Evolutionary conservation across 2,329 filamentous ascomycete genomes (phyloP).

Genomic region (Tolypocladium guangdongense): DNA sequence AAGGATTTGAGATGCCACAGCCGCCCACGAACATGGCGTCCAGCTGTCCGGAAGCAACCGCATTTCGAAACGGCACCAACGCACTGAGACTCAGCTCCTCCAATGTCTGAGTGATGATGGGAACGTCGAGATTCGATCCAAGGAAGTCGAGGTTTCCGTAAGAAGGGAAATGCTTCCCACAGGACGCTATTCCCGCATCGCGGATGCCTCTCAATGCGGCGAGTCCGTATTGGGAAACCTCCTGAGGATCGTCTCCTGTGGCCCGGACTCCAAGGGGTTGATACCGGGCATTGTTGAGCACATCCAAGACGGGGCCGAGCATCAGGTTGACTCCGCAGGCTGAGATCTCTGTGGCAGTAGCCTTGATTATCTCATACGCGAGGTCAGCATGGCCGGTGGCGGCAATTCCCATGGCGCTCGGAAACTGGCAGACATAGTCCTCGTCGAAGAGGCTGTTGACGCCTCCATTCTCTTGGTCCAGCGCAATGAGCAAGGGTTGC

Average conservation of each 20-base stretch:
- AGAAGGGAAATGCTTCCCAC: slow-evolving; percentile 93
- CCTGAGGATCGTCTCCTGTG: slow-evolving; percentile 84
- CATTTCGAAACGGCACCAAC: slow-evolving; percentile 82
- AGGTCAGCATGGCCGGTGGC: slow-evolving; percentile 78
- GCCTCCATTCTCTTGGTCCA: slow-evolving; percentile 96
- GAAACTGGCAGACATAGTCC: slow-evolving; percentile 91
- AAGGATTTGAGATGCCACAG: slow-evolving; percentile 82
- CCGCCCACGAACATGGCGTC: slow-evolving; percentile 96
- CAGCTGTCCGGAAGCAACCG: slow-evolving; percentile 67
- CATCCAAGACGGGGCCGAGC: slow-evolving; percentile 85
- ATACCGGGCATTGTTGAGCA: slow-evolving; percentile 84
- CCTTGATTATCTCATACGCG: slow-evolving; percentile 82
- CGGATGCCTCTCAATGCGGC: slow-evolving; percentile 88
- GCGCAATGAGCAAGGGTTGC: slow-evolving; percentile 76
- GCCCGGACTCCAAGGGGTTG: slow-evolving; percentile 86
- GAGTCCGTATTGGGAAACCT: slow-evolving; percentile 86
- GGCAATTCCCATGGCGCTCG: slow-evolving; percentile 93
- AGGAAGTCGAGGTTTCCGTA: slow-evolving; percentile 93
- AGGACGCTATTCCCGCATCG: slow-evolving; percentile 77
- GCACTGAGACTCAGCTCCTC: slow-evolving; percentile 90
- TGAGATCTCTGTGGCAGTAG: slow-evolving; percentile 83
- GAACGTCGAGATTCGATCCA: slow-evolving; percentile 81
- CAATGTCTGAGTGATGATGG: slow-evolving; percentile 88
- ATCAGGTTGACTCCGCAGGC: slow-evolving; percentile 95
- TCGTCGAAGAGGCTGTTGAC: slow-evolving; percentile 96